Percentiles rank a stretch among this genome's conserved stretches.
These are phyloP conservation scores for Arthrobotrys pseudoclavata DNA, from an alignment of 2,329 filamentous ascomycete species.

Conservation along the genomic window DNA sequence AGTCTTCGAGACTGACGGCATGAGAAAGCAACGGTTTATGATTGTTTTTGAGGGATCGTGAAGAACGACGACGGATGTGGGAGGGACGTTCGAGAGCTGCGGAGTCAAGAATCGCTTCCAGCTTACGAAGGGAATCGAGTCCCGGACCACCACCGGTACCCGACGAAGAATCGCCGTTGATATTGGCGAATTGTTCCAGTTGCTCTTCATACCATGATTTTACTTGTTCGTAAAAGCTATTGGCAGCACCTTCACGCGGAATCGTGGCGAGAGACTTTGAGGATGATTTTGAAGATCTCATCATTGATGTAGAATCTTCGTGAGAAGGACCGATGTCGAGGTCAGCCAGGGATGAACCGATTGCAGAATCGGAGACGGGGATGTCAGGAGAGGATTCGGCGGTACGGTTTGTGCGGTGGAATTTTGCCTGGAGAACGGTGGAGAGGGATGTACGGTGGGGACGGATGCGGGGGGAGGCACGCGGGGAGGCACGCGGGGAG, in stretches of 20 bases:
- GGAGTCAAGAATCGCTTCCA: conserved; percentile 54
- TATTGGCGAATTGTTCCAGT: conserved; percentile 18
- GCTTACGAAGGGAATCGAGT: conserved; percentile 40
- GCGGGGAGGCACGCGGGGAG: conserved; percentile 44
- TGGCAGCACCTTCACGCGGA: conserved; percentile 22
- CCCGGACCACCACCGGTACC: neutral
- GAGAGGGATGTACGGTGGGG: conserved; percentile 44
- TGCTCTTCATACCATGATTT: conserved; percentile 52
- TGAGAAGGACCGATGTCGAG: conserved; percentile 57
- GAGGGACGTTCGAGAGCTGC: conserved; percentile 47
- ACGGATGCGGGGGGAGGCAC: conserved; percentile 47
- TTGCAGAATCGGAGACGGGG: conserved; percentile 43
- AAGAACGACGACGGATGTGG: conserved; percentile 45
- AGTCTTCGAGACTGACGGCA: conserved; percentile 44
- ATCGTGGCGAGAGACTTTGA: conserved; percentile 42
- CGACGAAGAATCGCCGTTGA: neutral
- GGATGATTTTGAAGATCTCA: conserved; percentile 10
- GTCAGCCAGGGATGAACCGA: conserved; percentile 51
- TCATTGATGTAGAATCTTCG: conserved; percentile 26
- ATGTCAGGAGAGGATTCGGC: conserved; percentile 55
- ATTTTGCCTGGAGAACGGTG: conserved; percentile 46
- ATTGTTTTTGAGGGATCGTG: conserved; percentile 41
- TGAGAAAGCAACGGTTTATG: conserved; percentile 24
- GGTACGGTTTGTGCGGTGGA: conserved; percentile 32
- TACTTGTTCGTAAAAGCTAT: conserved; percentile 56